Conservation (phyloP, 2,329 filamentous ascomycete species). For the Neobulgaria alba region DNA sequence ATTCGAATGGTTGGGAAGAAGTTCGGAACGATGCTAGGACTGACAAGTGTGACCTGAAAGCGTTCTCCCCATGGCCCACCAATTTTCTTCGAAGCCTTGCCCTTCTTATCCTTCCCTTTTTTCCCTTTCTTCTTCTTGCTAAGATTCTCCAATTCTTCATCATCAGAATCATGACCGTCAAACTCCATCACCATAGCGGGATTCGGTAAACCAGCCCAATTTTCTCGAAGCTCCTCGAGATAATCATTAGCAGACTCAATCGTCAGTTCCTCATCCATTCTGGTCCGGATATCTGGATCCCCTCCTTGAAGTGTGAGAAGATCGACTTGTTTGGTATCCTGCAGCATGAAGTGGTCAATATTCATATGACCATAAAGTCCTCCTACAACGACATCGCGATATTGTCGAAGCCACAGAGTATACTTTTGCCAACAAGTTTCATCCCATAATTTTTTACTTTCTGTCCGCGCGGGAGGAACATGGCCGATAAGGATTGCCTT, state of each 20-base stretch:
- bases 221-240: slow-evolving; percentile 63
- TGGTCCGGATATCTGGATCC: slow-evolving; percentile 25
- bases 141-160: slow-evolving; percentile 20
- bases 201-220: slow-evolving; percentile 70
- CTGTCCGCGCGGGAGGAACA: slow-evolving; percentile 81
- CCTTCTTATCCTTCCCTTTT: slow-evolving; percentile 39
- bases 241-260: slow-evolving; percentile 68
- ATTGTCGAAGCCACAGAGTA: slow-evolving; percentile 81
- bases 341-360: slow-evolving; percentile 90
- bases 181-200: slow-evolving; percentile 15
- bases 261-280: slow-evolving; percentile 47
- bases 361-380: slow-evolving; percentile 95
- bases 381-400: slow-evolving; percentile 77
- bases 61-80: slow-evolving; percentile 78
- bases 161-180: slow-evolving; percentile 6
- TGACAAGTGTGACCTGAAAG: slow-evolving; percentile 72
- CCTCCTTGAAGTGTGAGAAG: slow-evolving; percentile 32
- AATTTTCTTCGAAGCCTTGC: slow-evolving; percentile 55
- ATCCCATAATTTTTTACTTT: slow-evolving; percentile 83
- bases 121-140: slow-evolving; percentile 38
- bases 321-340: slow-evolving; percentile 72
- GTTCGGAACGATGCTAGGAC: slow-evolving; percentile 85
- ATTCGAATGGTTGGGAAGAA: slow-evolving; percentile 86
- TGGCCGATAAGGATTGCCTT: slow-evolving; percentile 94
- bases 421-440: slow-evolving; percentile 99